Conservation (phyloP, 2,329 filamentous ascomycete genomes). For the Ceratocystis lukuohia region DNA sequence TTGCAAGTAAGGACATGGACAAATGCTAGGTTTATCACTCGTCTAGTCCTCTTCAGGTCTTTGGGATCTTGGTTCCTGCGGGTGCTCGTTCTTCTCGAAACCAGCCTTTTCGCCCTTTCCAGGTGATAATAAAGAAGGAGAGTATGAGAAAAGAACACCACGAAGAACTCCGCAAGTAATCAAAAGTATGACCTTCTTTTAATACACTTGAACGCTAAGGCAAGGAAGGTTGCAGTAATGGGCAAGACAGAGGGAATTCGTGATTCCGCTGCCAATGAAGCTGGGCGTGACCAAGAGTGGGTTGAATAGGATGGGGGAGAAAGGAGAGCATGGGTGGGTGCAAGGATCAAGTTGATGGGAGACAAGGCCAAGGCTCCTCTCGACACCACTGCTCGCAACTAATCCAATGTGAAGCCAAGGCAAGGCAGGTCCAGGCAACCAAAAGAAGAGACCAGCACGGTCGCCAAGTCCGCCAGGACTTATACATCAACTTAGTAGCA, state of each 20-base stretch:
- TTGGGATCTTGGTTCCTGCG: neutral
- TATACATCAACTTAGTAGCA: too few species aligned
- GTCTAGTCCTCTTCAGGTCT: neutral
- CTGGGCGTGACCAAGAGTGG: neutral
- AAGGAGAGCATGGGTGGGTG: neutral
- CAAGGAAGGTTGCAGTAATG: neutral
- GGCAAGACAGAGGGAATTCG: neutral
- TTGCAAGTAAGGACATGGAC: conserved; percentile 1
- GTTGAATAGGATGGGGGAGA: neutral
- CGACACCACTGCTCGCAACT: neutral
- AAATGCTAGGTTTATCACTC: neutral
- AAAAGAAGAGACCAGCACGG: neutral
- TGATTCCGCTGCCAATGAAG: conserved; percentile 2
- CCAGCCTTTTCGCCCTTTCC: neutral
- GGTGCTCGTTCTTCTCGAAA: neutral
- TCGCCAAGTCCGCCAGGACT: neutral
- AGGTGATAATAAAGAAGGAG: neutral
- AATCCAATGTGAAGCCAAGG: neutral
- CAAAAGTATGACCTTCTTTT: too few species aligned
- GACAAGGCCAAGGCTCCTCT: neutral
- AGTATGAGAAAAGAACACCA: neutral
- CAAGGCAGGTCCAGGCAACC: neutral
- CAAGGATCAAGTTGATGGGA: neutral
- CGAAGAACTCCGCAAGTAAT: neutral
- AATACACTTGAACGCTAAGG: neutral